Percentiles rank a stretch among this genome's conserved stretches.
Evolutionary conservation across 495 filamentous ascomycete genomes (phyloP).

Genomic region (Hypoxylon cercidicola): DNA sequence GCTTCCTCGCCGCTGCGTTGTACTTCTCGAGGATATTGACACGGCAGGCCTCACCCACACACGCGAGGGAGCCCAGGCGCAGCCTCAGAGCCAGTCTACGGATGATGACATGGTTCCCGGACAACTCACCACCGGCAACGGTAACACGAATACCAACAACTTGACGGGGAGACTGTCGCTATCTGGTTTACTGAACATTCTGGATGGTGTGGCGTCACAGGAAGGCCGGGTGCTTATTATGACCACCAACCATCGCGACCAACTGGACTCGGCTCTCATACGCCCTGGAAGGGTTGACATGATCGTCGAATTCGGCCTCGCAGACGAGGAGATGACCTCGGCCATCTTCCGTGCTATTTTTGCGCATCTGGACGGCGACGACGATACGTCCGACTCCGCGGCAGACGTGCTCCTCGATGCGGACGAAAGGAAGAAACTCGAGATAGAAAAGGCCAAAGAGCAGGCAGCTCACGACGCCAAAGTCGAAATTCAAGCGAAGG

Average conservation of each 20-base stretch:
- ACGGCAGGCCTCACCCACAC: slow-evolving; percentile 74
- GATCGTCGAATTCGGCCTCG: slow-evolving; percentile 71
- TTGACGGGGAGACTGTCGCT: slow-evolving; percentile 68
- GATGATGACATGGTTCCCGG: slow-evolving; percentile 42
- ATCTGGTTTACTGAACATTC: slow-evolving; percentile 79
- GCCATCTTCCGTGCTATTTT: slow-evolving; percentile 62
- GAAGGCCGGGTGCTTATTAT: slow-evolving; percentile 85
- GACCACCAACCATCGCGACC: slow-evolving; percentile 84
- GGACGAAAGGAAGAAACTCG: slow-evolving; percentile 51
- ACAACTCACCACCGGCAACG: slow-evolving; percentile 39
- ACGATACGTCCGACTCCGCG: slow-evolving; percentile 23
- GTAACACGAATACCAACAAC: slow-evolving; percentile 21
- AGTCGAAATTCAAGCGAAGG: slow-evolving; percentile 52
- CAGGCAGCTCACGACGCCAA: slow-evolving; percentile 50
- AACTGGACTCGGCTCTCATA: slow-evolving; percentile 79
- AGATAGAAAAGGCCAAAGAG: slow-evolving; percentile 46
- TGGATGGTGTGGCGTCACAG: slow-evolving; percentile 81
- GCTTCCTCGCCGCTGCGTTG: slow-evolving; percentile 73
- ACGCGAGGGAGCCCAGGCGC: slow-evolving; percentile 47
- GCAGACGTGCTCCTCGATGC: slow-evolving; percentile 21
- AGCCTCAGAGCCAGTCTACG: background rate
- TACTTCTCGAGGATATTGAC: slow-evolving; percentile 80
- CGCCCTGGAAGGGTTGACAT: slow-evolving; percentile 83
- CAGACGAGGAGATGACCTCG: slow-evolving; percentile 56
- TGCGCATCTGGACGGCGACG: slow-evolving; percentile 57